Base-by-base conservation (phyloP, 768 basidiomycete species). In the Tylopilus balloui region DNA sequence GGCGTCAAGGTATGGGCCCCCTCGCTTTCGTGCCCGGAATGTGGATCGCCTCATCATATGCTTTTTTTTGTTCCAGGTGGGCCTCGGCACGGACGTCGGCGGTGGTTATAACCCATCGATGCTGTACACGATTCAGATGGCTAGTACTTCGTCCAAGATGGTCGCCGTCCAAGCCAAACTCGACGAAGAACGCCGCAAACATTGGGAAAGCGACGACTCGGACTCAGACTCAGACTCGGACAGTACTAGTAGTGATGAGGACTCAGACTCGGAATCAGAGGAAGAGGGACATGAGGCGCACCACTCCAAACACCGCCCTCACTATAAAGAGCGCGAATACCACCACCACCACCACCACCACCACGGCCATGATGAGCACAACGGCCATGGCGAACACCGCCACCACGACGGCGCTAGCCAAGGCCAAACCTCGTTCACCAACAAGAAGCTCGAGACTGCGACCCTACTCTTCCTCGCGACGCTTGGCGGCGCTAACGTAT, bases 401-500 rank as follows among this genome's bases (percentile, higher is more conserved):
- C 28, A 24, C 14, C 49, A 36, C 17, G n/a, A 6, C 9, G 10
- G 10, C 7, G 24, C 23, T 21, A 9, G n/a, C 12, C 47, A 38
- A 14, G 6, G 14, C 3, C 28, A 6, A 15, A 17, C 34, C 27
- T 37, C 7, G 13, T 84, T 85, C 57, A 67, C 74, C 1, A 71
- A 76, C 53, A 70, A 72, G n/a, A 84, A 84, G 50, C 75, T 96
- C 3, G 69, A 83, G 2, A 73, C 90, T 25, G 69, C 84, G 6
- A 80, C 88, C 1, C 72, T 95, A 37, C 72, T 96, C 42, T 85
- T 92, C 72, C 82, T 96, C 51, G 92, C 94, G 5, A 97, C 94
- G 3, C 69, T 86, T 10, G 94, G 94, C 23, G 94, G 94, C 1
- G 93, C 94, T 0, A 70, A 79, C 21, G 81, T 98, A 0, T 93